A percentile compares a stretch with the other conserved stretches of the same genome.
Conservation (phyloP, 768 basidiomycete genomes). For the Punctularia strigosozonata region DNA sequence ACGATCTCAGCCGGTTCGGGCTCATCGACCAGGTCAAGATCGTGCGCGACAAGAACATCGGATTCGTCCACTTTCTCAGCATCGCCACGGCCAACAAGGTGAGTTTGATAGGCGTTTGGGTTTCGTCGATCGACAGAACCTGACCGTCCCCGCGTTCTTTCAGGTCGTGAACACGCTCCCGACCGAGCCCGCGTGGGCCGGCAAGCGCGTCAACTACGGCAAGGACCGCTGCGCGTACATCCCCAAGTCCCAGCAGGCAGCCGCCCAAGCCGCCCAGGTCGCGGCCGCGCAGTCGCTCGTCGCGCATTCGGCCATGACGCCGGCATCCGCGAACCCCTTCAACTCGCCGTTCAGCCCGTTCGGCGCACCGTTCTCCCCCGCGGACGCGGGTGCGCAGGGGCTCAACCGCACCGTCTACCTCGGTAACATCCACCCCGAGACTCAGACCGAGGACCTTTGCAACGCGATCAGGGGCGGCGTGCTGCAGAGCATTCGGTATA, state of each 20-base stretch:
- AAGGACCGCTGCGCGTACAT: conserved; percentile 98
- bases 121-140: not conserved
- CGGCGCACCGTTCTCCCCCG: conserved; percentile 32
- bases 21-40: conserved; percentile 99
- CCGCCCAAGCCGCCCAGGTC: conserved; percentile 76
- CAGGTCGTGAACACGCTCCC: conserved; percentile 92
- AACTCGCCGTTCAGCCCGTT: conserved; percentile 40
- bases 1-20: conserved; percentile 87
- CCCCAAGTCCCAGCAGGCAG: conserved; percentile 88
- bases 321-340: conserved; percentile 24
- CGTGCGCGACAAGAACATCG: conserved; percentile 97
- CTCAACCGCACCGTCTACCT: conserved; percentile 92
- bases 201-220: conserved; percentile 95
- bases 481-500: conserved; percentile 87
- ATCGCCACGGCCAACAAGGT: conserved; percentile 95
- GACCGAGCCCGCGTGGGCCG: conserved; percentile 86
- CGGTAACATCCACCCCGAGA: conserved; percentile 95
- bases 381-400: conserved; percentile 29
- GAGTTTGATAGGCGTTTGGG: conserved; percentile 10
- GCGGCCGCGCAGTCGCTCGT: conserved; percentile 72
- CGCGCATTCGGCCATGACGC: conserved; percentile 33
- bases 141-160: not conserved
- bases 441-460: conserved; percentile 88
- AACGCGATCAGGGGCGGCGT: conserved; percentile 96
- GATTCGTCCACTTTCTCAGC: conserved; percentile 96